Percentiles rank a stretch among this genome's conserved stretches.
phyloP scores from a whole-genome alignment of 2,329 filamentous ascomycete genomes.

The Ilyonectria destructans region DNA sequence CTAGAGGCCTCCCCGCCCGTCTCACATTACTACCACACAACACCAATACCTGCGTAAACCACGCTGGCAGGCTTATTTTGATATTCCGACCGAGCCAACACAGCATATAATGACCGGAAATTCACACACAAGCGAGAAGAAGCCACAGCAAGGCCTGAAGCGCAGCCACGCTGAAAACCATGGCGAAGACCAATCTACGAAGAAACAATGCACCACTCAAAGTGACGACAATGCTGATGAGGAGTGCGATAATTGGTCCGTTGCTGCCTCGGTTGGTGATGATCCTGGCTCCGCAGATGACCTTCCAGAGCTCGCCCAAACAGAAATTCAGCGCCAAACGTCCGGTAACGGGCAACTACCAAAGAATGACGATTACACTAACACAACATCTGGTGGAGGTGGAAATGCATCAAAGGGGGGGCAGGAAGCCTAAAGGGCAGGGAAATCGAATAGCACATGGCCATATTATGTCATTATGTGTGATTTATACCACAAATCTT shows the following conservation, averaged over 20 bases:
- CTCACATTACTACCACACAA: conserved; percentile 9
- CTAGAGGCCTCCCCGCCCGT: background rate
- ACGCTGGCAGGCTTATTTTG: background rate
- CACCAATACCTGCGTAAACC: background rate
- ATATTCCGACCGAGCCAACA: background rate
- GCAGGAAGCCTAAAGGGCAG: background rate
- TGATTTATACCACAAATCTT: conserved; percentile 15
- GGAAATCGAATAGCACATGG: background rate
- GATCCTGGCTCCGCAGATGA: conserved; percentile 22
- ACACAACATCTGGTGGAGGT: too few relatives aligned
- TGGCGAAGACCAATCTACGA: conserved; percentile 5
- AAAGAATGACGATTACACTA: background rate
- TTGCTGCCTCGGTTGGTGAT: conserved; percentile 28
- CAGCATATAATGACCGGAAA: conserved; percentile 16
- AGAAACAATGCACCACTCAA: conserved; percentile 21
- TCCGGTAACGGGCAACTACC: background rate
- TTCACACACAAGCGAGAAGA: background rate
- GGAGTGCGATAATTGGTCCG: conserved; percentile 29
- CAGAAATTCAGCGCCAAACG: background rate
- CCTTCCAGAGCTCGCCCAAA: background rate
- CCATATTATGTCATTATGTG: conserved; percentile 1
- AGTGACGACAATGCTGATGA: conserved; percentile 5
- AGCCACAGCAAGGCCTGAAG: conserved; percentile 7
- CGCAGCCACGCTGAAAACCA: conserved; percentile 11
- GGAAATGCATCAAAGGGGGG: too few relatives aligned